Base-by-base conservation (phyloP, 805 yeast species). In the Yarrowia sp. region DNA sequence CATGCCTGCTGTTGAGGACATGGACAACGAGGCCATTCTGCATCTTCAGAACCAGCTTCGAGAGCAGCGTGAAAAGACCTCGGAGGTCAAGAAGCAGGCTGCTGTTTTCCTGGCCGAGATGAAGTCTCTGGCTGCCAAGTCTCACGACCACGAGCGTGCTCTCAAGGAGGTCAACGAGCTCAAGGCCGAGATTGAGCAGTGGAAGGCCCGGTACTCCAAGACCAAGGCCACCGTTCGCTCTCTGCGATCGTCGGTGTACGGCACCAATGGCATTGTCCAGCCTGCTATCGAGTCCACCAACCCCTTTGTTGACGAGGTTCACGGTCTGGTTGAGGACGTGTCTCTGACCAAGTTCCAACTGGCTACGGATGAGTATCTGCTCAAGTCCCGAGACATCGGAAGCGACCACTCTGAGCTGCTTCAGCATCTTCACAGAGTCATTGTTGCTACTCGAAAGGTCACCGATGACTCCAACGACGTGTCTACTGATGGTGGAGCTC, bases 21-120 rank as follows among this genome's bases (percentile, higher is more conserved):
- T 50, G 49, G 67, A 64, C 42, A 9, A 30, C 1, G 50, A 64
- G 42, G 66, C 53, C 9, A 46, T 61, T 46, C 19, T 61, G 39
- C 20, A 9, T 7, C 61, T 64, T 5, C 49, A 64, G 49, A 40
- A 20, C 33, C 49, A 52, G 50, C 44, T 64, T 9, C 30, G 43
- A 39, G 70, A 68, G 8, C 71, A 70, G 66, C 66, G 70, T 9
- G 67, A 64, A 24, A 50, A 44, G 46, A 66, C 70, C 0, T 36
- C 52, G 9, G 61, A 61, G 50, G 69, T 69, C 67, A 63, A 72
- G 40, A 71, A 71, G 47, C 58, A 67, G 53, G 71, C 76, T 9
- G 79, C 80, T 0, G 79, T 78, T 36, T 76, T 78, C 56, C 70
- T 80, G 19, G 71, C 69, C 8, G 82, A 80, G 56, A 78, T 80